phyloP scores from a whole-genome alignment of 345 rosid genomes.

The Noccaea bulbosa region DNA sequence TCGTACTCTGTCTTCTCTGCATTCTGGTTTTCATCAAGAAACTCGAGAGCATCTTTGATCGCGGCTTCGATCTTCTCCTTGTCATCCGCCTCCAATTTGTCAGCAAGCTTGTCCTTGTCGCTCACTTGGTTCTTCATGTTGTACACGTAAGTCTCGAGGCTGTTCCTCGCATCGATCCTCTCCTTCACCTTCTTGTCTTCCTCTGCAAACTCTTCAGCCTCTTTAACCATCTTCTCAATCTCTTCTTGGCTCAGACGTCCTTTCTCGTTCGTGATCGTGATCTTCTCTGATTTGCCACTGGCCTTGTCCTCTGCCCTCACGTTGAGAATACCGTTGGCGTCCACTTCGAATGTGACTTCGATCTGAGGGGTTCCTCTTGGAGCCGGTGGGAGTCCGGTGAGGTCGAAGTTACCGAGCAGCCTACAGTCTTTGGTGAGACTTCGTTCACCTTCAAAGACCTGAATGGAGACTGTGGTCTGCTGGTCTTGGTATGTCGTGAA shows the following conservation, averaged over 20 bases:
- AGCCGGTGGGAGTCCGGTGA: conserved; percentile 82
- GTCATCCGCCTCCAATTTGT: conserved; percentile 87
- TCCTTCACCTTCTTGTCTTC: conserved; percentile 97
- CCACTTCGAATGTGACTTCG: conserved; percentile 95
- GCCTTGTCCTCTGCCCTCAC: conserved; percentile 97
- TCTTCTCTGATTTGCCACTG: conserved; percentile 83
- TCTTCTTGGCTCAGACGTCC: conserved; percentile 98
- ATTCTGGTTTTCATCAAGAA: conserved; percentile 89
- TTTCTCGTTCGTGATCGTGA: conserved; percentile 94
- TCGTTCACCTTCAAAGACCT: conserved; percentile 99
- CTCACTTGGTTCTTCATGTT: conserved; percentile 96
- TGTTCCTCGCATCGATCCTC: conserved; percentile 86
- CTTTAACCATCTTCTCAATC: conserved; percentile 89
- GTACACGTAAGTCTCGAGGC: conserved; percentile 83
- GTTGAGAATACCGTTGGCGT: conserved; percentile 90
- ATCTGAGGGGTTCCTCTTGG: conserved; percentile 99
- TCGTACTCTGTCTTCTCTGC: conserved; percentile 91
- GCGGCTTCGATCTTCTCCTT: conserved; percentile 88
- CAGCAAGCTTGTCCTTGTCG: conserved; percentile 95
- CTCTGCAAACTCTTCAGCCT: conserved; percentile 96
- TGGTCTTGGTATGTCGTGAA: conserved; percentile 98
- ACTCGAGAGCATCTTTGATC: conserved; percentile 90
- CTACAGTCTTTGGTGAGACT: conserved; percentile 95
- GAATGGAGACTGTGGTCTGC: conserved; percentile 96
- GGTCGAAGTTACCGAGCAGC: conserved; percentile 85